Evolutionary conservation across 495 filamentous ascomycete species (phyloP).

Genomic region (Chaetomium fimeti): DNA sequence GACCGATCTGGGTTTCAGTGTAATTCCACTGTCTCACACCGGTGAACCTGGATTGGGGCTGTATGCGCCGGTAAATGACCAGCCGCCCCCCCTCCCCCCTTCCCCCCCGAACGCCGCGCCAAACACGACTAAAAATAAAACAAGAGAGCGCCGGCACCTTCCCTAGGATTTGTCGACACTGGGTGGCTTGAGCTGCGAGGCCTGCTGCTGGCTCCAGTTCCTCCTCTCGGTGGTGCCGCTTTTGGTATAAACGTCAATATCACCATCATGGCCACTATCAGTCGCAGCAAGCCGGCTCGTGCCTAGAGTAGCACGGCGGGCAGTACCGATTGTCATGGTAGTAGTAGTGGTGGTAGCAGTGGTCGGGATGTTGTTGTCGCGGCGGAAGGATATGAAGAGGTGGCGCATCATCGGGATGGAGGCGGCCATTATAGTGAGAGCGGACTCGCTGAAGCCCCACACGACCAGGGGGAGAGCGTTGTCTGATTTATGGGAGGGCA

Average conservation of each 20-base stretch:
- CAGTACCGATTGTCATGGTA: not conserved
- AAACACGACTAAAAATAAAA: no score
- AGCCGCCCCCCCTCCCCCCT: no score
- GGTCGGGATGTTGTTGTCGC: not conserved
- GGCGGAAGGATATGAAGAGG: slow-evolving; percentile 18
- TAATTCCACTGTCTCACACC: no score
- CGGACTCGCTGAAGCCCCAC: slow-evolving; percentile 34
- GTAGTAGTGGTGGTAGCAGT: not conserved
- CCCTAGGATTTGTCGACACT: no score
- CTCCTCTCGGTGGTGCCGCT: not conserved
- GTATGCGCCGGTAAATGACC: no score
- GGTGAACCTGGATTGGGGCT: no score
- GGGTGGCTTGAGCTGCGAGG: not conserved
- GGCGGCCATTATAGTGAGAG: slow-evolving; percentile 36
- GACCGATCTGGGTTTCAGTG: no score
- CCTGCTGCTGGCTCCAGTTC: not conserved
- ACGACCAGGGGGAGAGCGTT: slow-evolving; percentile 28
- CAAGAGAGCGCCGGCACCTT: no score
- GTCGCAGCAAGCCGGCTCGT: no score
- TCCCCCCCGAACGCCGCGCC: no score
- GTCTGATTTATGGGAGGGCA: slow-evolving; percentile 15
- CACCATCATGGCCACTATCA: not conserved
- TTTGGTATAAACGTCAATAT: not conserved
- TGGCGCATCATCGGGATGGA: slow-evolving; percentile 36
- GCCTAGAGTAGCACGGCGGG: not conserved